phyloP scores from a whole-genome alignment of 129 eudicot genomes.

The Saussurea involucrata region DNA sequence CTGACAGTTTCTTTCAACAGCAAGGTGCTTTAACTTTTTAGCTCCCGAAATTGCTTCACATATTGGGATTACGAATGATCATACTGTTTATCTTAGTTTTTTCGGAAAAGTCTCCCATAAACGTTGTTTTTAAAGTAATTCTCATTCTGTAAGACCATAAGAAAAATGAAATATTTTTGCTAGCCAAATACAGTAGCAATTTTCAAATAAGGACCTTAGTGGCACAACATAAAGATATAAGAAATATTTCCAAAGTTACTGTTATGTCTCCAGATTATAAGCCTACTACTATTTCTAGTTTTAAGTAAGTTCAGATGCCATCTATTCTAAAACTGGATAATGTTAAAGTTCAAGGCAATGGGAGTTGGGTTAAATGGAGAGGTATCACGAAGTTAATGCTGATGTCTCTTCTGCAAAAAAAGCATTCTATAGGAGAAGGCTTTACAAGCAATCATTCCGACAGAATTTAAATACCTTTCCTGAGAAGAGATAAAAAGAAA shows the following conservation, averaged over 20 bases:
- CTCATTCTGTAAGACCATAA: background rate
- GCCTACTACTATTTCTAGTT: background rate
- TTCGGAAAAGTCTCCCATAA: background rate
- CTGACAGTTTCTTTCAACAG: background rate
- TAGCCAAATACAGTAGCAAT: background rate
- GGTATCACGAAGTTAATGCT: background rate
- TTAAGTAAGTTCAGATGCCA: background rate
- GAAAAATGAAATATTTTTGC: background rate
- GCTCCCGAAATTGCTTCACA: background rate
- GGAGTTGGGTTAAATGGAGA: background rate
- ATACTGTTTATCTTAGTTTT: background rate
- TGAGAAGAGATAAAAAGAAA: background rate
- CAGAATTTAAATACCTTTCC: background rate
- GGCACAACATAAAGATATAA: background rate
- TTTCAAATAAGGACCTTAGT: background rate
- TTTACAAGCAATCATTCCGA: background rate
- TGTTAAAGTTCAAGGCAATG: background rate
- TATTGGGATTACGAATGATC: background rate
- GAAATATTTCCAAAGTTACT: background rate
- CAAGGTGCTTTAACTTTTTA: background rate
- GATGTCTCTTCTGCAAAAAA: background rate
- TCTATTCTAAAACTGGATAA: background rate
- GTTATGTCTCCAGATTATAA: background rate
- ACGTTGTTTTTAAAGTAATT: background rate
- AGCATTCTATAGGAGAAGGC: background rate